Conservation (phyloP, 2,329 filamentous ascomycete species). For the Aspergillus terreus region DNA sequence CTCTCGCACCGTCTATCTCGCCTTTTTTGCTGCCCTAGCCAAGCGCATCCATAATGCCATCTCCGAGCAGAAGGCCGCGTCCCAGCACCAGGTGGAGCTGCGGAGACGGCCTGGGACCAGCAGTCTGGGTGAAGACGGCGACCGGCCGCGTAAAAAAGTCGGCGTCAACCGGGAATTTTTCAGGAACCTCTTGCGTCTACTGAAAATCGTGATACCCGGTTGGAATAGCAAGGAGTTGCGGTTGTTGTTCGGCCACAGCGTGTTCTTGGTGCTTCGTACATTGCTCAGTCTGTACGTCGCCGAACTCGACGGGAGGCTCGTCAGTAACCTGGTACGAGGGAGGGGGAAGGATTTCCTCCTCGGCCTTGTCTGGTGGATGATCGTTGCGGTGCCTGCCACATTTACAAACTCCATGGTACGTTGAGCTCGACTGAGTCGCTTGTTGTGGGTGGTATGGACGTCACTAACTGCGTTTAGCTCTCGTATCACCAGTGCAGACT, state of each 20-base stretch:
- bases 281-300: slow-evolving; percentile 94
- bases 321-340: slow-evolving; percentile 87
- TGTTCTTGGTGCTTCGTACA: slow-evolving; percentile 87
- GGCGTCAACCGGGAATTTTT: slow-evolving; percentile 89
- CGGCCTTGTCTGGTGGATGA: slow-evolving; percentile 96
- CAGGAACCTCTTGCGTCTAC: slow-evolving; percentile 69
- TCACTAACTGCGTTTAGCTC: slow-evolving; percentile 52
- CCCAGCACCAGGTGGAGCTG: slow-evolving; percentile 61
- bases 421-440: slow-evolving; percentile 1
- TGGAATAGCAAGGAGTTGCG: slow-evolving; percentile 86
- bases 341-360: slow-evolving; percentile 86
- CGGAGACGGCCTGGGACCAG: slow-evolving; percentile 50
- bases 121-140: slow-evolving; percentile 29
- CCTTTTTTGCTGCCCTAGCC: slow-evolving; percentile 72
- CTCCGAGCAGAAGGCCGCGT: slow-evolving; percentile 85
- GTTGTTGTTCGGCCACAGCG: slow-evolving; percentile 81
- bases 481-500: slow-evolving; percentile 97
- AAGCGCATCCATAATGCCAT: slow-evolving; percentile 90
- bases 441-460: background rate
- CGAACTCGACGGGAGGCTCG: slow-evolving; percentile 88
- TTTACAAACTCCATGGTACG: slow-evolving; percentile 98
- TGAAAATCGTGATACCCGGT: slow-evolving; percentile 85
- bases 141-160: slow-evolving; percentile 65
- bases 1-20: slow-evolving; percentile 77
- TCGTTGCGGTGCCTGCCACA: slow-evolving; percentile 90